These are phyloP conservation scores for Plenodomus tracheiphilus DNA, from an alignment of 2,329 filamentous ascomycete genomes.

Conservation along the genomic window DNA sequence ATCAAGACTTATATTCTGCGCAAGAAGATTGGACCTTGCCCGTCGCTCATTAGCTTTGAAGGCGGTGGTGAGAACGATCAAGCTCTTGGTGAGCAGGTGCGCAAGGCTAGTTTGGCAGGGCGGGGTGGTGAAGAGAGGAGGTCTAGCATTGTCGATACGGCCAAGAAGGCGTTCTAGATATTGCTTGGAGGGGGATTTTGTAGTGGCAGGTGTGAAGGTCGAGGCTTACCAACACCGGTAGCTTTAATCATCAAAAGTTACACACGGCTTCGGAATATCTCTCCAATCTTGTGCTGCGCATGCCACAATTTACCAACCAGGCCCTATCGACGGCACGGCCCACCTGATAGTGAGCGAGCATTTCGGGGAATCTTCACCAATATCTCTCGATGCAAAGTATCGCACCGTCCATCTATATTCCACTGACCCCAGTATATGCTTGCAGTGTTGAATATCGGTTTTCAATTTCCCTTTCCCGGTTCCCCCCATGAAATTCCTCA, in stretches of 20 bases:
- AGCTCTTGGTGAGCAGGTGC: constrained; percentile 12
- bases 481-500: too few relatives aligned
- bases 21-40: constrained; percentile 31
- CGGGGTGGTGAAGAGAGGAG: constrained; percentile 5
- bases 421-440: too few relatives aligned
- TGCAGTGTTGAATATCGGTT: too few relatives aligned
- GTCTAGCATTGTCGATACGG: constrained; percentile 1
- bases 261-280: too few relatives aligned
- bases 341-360: not conserved
- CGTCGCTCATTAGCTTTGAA: constrained; percentile 21
- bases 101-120: constrained; percentile 17
- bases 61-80: constrained; percentile 15
- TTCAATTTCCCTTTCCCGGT: too few relatives aligned
- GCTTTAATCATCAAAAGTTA: too few relatives aligned
- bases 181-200: not conserved
- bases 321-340: too few relatives aligned
- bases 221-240: not conserved
- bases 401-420: too few relatives aligned
- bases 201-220: not conserved
- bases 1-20: constrained; percentile 47
- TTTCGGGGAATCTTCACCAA: not conserved
- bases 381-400: not conserved
- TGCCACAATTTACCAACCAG: too few relatives aligned
- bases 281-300: too few relatives aligned
- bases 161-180: not conserved